Evolutionary conservation across 108 stramenopile species (phyloP), one percentile per base, ranked within the genome.

Genomic region (Stephanodiscus triporus): DNA sequence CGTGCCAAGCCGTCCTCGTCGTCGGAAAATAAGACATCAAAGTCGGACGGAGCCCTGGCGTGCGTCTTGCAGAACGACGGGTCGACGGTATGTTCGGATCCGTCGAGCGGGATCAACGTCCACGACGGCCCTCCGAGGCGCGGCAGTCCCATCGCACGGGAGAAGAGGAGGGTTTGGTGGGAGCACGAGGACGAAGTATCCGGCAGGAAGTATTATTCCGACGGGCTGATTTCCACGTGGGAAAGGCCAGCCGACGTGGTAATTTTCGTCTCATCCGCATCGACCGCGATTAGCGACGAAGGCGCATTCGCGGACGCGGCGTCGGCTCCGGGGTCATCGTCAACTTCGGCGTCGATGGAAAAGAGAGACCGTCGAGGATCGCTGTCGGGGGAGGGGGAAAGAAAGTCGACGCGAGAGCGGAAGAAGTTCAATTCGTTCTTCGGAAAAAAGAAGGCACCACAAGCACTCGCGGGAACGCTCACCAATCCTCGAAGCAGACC

Each of bases 151-250:
- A 13, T 16, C 16, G 16, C 62, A 23, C 8, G 22, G 13, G 22
- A 27, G 62, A 27, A 22, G 2, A 42, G 42, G 62, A 13, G 23
- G 62, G 36, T 9, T 2, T 63, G 27, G 62, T 38, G 47, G 27
- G 62, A 63, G 23, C 42, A 63, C 62, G 42, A 32, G 2, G 62
- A 63, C 13, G 62, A 63, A 13, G 42, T 9, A 13, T 38, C 4
- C 9, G 36, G 62, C 0, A 63, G 17, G 62, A 63, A 63, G 62
- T 63, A 63, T 48, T 63, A 63, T 48, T 47, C 43, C 0, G 23
- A 63, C 6, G 62, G 62, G 2, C 0, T 42, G 9, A 27, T 38
- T 38, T 27, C 62, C 10, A 47, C 37, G 37, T 63, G 62, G 62
- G 62, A 42, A 48, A 8, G 47, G 10, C 62, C 62, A 9, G 10